Evolutionary conservation across 192 early-diverging fungal genomes (phyloP).

Genomic region (Geranomyces variabilis): DNA sequence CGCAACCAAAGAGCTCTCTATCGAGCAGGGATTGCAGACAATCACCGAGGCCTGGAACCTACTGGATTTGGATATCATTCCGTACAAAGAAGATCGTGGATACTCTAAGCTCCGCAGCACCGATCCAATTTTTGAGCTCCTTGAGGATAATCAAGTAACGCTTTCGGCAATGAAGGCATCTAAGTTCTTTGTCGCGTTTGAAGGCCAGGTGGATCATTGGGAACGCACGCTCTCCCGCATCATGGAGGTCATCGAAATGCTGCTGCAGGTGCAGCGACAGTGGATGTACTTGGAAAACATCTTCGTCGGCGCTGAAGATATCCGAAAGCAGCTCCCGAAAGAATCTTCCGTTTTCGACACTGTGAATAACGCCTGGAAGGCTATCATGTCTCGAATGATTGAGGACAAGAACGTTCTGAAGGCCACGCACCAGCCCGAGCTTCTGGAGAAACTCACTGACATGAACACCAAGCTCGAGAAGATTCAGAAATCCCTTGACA

Average conservation of each 20-base stretch:
- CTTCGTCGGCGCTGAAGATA: conserved; percentile 64
- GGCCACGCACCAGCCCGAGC: conserved; percentile 46
- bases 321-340: conserved; percentile 62
- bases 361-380: conserved; percentile 53
- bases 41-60: conserved; percentile 52
- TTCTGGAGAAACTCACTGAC: conserved; percentile 54
- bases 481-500: conserved; percentile 64
- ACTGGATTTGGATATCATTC: conserved; percentile 58
- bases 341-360: conserved; percentile 58
- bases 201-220: conserved; percentile 61
- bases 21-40: conserved; percentile 55
- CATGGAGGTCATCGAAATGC: conserved; percentile 57
- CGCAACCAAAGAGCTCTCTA: conserved; percentile 60
- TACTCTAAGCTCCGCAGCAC: conserved; percentile 58
- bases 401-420: conserved; percentile 53
- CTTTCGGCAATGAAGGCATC: conserved; percentile 64
- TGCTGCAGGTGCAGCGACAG: conserved; percentile 59
- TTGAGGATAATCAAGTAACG: conserved; percentile 69
- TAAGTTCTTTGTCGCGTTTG: conserved; percentile 60
- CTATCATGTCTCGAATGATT: conserved; percentile 51
- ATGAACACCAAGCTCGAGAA: conserved; percentile 66
- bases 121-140: conserved; percentile 55
- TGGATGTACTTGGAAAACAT: conserved; percentile 71
- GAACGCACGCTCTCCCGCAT: conserved; percentile 56
- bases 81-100: conserved; percentile 65